Evolutionary conservation across 2,329 filamentous ascomycete species (phyloP).

Genomic region (Scolecobasidium constrictum): DNA sequence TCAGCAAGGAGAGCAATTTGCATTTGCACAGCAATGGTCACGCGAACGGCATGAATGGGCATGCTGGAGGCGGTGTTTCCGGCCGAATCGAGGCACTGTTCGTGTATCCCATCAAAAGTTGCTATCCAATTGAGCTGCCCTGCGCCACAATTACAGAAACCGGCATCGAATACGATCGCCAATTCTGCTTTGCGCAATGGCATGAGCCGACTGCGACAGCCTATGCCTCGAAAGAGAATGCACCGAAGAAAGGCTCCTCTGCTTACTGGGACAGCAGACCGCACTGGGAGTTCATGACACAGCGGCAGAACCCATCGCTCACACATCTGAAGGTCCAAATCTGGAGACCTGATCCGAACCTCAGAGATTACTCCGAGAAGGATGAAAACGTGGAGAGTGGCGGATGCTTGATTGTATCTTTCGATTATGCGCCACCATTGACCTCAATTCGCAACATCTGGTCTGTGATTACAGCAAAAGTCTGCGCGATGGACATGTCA

Average conservation of each 20-base stretch:
- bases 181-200: conserved; percentile 70
- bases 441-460: conserved; percentile 22
- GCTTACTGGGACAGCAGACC: neutral
- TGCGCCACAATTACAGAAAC: conserved; percentile 52
- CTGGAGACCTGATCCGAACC: conserved; percentile 58
- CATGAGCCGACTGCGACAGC: conserved; percentile 24
- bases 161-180: conserved; percentile 67
- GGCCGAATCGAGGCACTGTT: conserved; percentile 48
- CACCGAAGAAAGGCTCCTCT: neutral
- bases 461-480: conserved; percentile 22
- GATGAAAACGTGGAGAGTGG: conserved; percentile 41
- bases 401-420: conserved; percentile 55
- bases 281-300: conserved; percentile 61
- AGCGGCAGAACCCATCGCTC: conserved; percentile 57
- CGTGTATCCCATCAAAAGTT: conserved; percentile 78
- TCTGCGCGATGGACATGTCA: conserved; percentile 12
- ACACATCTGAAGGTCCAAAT: conserved; percentile 55
- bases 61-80: neutral
- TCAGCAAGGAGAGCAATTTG: conserved; percentile 7
- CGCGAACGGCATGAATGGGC: neutral
- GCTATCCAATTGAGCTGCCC: conserved; percentile 62
- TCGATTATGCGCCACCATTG: conserved; percentile 38
- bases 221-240: neutral
- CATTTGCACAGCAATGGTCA: neutral
- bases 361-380: conserved; percentile 38